These are phyloP conservation scores for Seiridium cupressi DNA, from an alignment of 2,329 filamentous ascomycete species.

Conservation along the genomic window DNA sequence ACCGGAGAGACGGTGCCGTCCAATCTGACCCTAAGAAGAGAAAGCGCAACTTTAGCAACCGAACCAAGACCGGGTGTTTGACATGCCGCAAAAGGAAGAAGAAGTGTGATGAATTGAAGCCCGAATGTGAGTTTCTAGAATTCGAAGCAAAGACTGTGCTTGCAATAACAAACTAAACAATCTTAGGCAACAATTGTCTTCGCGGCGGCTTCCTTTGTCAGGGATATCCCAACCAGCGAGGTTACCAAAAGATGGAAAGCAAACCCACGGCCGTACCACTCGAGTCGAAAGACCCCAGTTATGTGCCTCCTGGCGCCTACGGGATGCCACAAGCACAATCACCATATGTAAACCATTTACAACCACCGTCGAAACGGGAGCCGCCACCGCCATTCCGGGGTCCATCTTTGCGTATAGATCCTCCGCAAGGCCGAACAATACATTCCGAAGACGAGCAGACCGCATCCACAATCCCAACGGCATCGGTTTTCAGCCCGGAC, in stretches of 20 bases:
- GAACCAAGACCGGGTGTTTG: conserved; percentile 93
- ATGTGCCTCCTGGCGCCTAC: conserved; percentile 60
- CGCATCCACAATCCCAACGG: conserved; percentile 58
- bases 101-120: conserved; percentile 95
- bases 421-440: conserved; percentile 55
- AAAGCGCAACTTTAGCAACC: conserved; percentile 85
- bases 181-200: conserved; percentile 79
- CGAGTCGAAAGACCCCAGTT: conserved; percentile 76
- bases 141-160: not conserved
- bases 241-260: conserved; percentile 75
- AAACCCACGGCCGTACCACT: conserved; percentile 70
- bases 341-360: conserved; percentile 27
- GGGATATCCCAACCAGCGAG: conserved; percentile 81
- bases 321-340: conserved; percentile 50
- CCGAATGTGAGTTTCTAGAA: conserved; percentile 68
- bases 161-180: not conserved
- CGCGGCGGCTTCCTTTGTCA: conserved; percentile 88
- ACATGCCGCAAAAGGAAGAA: conserved; percentile 93
- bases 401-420: conserved; percentile 61
- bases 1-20: conserved; percentile 44
- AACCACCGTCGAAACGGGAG: conserved; percentile 47
- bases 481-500: conserved; percentile 57
- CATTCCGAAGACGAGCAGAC: conserved; percentile 59
- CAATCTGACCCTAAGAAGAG: conserved; percentile 66
- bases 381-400: conserved; percentile 59